Evolutionary conservation across 768 basidiomycete species (phyloP).

Genomic region (Gloeophyllum trabeum): DNA sequence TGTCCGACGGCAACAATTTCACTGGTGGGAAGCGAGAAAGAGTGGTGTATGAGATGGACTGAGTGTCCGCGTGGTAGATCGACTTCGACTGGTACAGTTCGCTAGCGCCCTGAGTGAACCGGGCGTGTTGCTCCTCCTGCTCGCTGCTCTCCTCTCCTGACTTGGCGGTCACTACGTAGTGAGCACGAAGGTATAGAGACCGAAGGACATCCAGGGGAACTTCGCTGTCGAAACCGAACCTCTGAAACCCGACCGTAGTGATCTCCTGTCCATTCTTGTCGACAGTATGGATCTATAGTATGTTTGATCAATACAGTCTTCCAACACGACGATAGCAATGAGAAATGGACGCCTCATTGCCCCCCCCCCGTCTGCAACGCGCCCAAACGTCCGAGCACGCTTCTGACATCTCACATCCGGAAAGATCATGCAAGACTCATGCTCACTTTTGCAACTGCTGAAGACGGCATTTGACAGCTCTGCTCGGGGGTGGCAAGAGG

Average conservation of each 20-base stretch:
- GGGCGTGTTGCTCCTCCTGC: constrained; percentile 33
- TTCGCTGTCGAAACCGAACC: constrained; percentile 86
- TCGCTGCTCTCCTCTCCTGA: constrained; percentile 21
- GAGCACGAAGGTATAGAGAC: constrained; percentile 78
- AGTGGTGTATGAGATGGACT: constrained; percentile 86
- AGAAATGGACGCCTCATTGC: too few relatives aligned
- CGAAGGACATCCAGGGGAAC: constrained; percentile 74
- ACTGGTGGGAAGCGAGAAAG: constrained; percentile 91
- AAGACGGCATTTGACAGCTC: too few relatives aligned
- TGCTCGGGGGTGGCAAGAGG: too few relatives aligned
- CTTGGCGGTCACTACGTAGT: constrained; percentile 47
- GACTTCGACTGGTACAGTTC: constrained; percentile 70
- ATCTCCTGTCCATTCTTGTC: constrained; percentile 74
- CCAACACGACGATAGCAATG: too few relatives aligned
- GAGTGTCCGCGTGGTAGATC: constrained; percentile 69
- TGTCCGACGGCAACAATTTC: constrained; percentile 64
- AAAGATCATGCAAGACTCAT: too few relatives aligned
- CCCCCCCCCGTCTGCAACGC: too few relatives aligned
- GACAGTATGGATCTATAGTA: constrained; percentile 53
- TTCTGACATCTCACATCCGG: too few relatives aligned
- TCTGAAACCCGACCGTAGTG: constrained; percentile 67
- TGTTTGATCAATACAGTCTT: too few relatives aligned
- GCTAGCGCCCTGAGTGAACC: constrained; percentile 34
- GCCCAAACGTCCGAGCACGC: too few relatives aligned
- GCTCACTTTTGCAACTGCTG: too few relatives aligned